A percentile compares a stretch with the other conserved stretches of the same genome.
These are phyloP conservation scores for Paramecium pentaurelia DNA, from an alignment of 73 alveolate species.

Conservation along the genomic window DNA sequence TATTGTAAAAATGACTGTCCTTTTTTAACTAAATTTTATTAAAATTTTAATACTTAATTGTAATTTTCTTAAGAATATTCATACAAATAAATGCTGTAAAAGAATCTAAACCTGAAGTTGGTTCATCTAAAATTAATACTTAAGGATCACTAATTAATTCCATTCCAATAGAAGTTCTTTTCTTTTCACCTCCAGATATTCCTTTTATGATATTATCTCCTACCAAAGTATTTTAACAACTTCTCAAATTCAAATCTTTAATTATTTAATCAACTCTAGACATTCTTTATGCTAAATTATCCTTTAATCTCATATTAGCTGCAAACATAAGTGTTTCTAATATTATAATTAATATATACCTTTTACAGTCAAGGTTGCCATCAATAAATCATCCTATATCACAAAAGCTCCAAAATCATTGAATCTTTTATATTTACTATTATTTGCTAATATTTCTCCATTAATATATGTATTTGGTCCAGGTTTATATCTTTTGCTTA, in stretches of 20 bases:
- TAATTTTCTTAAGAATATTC: slow-evolving; percentile 33
- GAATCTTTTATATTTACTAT: not conserved
- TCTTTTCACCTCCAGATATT: slow-evolving; percentile 39
- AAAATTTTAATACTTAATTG: not conserved
- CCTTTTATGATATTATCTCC: slow-evolving; percentile 44
- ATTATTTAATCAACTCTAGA: slow-evolving; percentile 7
- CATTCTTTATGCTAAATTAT: not conserved
- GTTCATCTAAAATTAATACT: not conserved
- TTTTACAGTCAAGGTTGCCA: slow-evolving; percentile 40
- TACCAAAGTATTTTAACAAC: slow-evolving; percentile 41
- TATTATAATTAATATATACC: not conserved
- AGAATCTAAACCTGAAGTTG: slow-evolving; percentile 48
- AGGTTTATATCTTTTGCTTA: slow-evolving; percentile 18
- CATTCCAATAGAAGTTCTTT: slow-evolving; percentile 35
- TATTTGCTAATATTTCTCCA: slow-evolving; percentile 50
- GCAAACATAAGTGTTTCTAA: slow-evolving; percentile 47
- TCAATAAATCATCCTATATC: slow-evolving; percentile 40
- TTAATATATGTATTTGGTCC: not conserved
- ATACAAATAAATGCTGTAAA: slow-evolving; percentile 36
- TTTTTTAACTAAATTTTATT: not conserved
- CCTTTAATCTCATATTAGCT: slow-evolving; percentile 27
- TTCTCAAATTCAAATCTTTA: slow-evolving; percentile 7
- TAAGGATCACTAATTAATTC: slow-evolving; percentile 36
- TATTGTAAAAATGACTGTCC: slow-evolving; percentile 51
- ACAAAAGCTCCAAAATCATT: slow-evolving; percentile 54